These are phyloP conservation scores for Aspergillus luchuensis DNA, from an alignment of 2,329 filamentous ascomycete genomes.

Conservation along the genomic window DNA sequence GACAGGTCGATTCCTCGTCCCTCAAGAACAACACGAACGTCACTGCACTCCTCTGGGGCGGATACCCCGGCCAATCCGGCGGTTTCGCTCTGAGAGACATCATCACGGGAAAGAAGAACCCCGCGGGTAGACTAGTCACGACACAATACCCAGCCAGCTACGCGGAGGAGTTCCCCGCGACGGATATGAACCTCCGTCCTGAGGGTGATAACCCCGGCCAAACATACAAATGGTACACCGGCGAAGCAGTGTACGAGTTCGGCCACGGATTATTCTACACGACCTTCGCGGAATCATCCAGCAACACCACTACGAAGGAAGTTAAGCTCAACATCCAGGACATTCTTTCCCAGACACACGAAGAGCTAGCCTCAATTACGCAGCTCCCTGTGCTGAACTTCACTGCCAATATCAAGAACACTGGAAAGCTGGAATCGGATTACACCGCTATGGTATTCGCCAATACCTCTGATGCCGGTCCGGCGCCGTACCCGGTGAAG, in stretches of 20 bases:
- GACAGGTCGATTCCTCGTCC: conserved; percentile 46
- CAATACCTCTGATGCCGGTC: conserved; percentile 40
- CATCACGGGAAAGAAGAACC: conserved; percentile 44
- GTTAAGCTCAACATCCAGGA: conserved; percentile 33
- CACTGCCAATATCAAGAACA: conserved; percentile 40
- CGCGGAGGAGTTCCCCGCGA: conserved; percentile 44
- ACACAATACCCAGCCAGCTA: conserved; percentile 47
- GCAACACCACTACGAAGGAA: neutral
- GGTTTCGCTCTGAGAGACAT: conserved; percentile 47
- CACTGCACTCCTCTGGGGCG: conserved; percentile 47
- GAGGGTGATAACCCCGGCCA: conserved; percentile 43
- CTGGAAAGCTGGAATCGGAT: conserved; percentile 39
- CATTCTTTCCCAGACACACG: conserved; percentile 34
- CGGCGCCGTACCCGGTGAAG: conserved; percentile 46
- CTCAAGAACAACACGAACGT: conserved; percentile 44
- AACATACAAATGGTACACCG: conserved; percentile 50
- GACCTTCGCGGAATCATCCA: conserved; percentile 32
- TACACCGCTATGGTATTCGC: conserved; percentile 46
- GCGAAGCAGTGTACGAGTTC: conserved; percentile 44
- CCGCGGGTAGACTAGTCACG: conserved; percentile 44
- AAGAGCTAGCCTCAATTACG: conserved; percentile 32
- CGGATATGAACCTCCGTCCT: conserved; percentile 46
- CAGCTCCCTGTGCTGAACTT: conserved; percentile 43
- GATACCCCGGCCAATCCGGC: conserved; percentile 49
- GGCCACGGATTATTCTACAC: conserved; percentile 51